These are phyloP conservation scores for Cucurbita moschata DNA, from an alignment of 306 rosid genomes.

Conservation along the genomic window DNA sequence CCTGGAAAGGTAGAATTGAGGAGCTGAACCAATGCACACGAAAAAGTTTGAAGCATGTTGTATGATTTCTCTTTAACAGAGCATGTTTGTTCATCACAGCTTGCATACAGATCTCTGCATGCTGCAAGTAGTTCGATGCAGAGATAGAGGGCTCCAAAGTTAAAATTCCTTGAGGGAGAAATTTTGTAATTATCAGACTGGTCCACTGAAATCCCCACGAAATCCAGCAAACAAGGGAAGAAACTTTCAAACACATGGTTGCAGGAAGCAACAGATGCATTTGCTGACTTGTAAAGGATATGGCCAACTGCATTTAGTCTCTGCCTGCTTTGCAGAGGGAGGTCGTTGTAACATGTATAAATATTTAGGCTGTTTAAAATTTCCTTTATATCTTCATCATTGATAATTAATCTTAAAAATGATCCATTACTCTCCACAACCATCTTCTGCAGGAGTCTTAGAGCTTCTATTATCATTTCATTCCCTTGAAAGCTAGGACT, in stretches of 20 bases:
- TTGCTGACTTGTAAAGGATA: conserved; percentile 40
- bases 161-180: conserved; percentile 15
- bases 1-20: conserved; percentile 41
- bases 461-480: conserved; percentile 54
- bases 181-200: conserved; percentile 14
- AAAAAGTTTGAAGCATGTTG: conserved; percentile 37
- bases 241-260: conserved; percentile 42
- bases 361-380: conserved; percentile 36
- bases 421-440: conserved; percentile 38
- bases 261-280: conserved; percentile 54
- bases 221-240: conserved; percentile 40
- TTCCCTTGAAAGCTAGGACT: conserved; percentile 49
- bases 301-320: conserved; percentile 59
- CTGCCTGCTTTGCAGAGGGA: conserved; percentile 50
- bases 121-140: conserved; percentile 58
- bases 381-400: conserved; percentile 52
- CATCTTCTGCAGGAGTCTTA: conserved; percentile 56
- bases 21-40: conserved; percentile 32
- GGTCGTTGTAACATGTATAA: conserved; percentile 27
- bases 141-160: conserved; percentile 78
- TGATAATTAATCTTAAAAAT: conserved; percentile 41
- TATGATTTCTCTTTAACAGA: conserved; percentile 28
- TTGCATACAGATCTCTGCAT: conserved; percentile 37
- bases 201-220: conserved; percentile 28
- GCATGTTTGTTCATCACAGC: conserved; percentile 21